Evolutionary conservation across 2,329 filamentous ascomycete species (phyloP).

Genomic region (Fusarium agapanthi): DNA sequence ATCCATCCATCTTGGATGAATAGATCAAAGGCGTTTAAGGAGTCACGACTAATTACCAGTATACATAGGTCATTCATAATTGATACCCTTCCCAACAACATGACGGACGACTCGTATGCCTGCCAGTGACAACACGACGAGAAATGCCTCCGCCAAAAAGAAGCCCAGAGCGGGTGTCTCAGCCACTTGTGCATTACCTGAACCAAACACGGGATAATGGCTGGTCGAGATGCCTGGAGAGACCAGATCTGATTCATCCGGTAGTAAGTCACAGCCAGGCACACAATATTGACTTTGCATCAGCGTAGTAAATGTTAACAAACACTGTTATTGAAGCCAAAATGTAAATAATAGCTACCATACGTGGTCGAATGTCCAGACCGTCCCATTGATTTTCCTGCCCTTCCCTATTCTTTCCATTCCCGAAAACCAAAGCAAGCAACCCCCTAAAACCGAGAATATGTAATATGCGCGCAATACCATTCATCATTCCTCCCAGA

Average conservation of each 20-base stretch:
- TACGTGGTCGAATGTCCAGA: constrained; percentile 21
- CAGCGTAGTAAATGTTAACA: not conserved
- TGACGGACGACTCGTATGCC: not conserved
- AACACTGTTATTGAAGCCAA: constrained; percentile 18
- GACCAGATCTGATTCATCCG: not conserved
- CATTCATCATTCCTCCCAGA: constrained; percentile 19
- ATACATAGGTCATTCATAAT: constrained; percentile 23
- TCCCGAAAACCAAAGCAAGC: constrained; percentile 11
- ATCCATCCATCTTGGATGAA: not conserved
- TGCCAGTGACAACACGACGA: not conserved
- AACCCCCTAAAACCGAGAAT: constrained; percentile 10
- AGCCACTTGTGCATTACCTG: not conserved
- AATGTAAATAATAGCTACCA: constrained; percentile 27
- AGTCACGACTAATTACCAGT: constrained; percentile 8
- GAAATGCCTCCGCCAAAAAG: not conserved
- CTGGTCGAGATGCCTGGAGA: not conserved
- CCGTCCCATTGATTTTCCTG: constrained; percentile 13
- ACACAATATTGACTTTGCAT: not conserved
- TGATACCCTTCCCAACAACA: constrained; percentile 35
- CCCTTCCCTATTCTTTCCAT: not conserved
- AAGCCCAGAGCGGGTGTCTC: not conserved
- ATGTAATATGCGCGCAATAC: constrained; percentile 19
- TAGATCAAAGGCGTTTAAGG: constrained; percentile 31
- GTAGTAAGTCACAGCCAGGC: not conserved
- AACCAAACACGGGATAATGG: not conserved